Conservation (phyloP, 192 early-diverging fungal species). For the Piromyces finnis region DNA sequence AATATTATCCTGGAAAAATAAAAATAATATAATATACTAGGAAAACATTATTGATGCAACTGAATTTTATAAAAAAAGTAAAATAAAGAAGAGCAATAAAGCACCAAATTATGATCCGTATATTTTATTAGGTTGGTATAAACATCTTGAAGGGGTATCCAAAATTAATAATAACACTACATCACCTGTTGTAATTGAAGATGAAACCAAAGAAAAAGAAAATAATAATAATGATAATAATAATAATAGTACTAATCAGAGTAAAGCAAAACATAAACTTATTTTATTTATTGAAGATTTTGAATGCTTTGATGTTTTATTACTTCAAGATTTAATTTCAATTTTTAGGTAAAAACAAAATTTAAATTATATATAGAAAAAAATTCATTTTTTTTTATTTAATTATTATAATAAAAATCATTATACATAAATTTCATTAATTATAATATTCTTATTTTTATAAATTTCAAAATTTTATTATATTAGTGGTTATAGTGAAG, state of each 20-base stretch:
- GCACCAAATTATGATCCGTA: conserved; percentile 44
- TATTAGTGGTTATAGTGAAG: conserved; percentile 42
- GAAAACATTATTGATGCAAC: conserved; percentile 16
- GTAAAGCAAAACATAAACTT: conserved; percentile 11
- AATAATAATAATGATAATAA: background rate
- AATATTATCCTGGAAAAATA: background rate
- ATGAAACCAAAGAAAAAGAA: background rate
- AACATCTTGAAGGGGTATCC: conserved; percentile 3
- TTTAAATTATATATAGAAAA: too few species aligned
- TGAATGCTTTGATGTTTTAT: conserved; percentile 54
- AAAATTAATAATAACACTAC: background rate
- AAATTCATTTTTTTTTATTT: too few species aligned
- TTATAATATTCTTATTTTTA: too few species aligned
- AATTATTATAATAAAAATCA: too few species aligned
- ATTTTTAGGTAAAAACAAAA: conserved; percentile 29
- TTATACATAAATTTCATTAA: too few species aligned
- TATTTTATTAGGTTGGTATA: conserved; percentile 49
- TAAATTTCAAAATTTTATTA: too few species aligned
- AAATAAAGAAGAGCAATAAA: background rate
- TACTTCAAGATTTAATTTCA: conserved; percentile 57
- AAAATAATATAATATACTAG: background rate
- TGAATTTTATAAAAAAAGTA: background rate
- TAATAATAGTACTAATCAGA: background rate
- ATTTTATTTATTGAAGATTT: conserved; percentile 74
- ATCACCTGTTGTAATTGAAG: background rate